These are phyloP conservation scores for Trypanosoma mega DNA, from an alignment of 208 protist species.

Conservation along the genomic window DNA sequence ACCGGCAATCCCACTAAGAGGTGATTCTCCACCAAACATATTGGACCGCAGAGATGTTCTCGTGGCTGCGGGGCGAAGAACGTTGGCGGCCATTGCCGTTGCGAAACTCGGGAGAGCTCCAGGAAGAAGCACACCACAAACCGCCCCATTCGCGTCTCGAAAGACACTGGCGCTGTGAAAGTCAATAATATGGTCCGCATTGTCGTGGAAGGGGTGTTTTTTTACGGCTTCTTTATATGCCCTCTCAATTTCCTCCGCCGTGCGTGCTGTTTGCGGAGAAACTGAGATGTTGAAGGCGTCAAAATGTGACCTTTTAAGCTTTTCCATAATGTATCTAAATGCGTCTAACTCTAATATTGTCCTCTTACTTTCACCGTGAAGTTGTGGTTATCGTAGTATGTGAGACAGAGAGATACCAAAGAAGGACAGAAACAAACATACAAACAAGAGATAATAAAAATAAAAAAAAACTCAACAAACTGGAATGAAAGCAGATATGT, in stretches of 20 bases:
- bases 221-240: conserved; percentile 63
- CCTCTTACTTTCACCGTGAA: conserved; percentile 20
- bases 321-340: neutral
- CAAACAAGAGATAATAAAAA: conserved; percentile 13
- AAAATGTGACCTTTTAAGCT: conserved; percentile 3
- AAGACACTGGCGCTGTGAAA: conserved; percentile 62
- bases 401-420: conserved; percentile 9
- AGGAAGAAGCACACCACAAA: conserved; percentile 69
- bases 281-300: neutral
- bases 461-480: conserved; percentile 9
- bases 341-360: neutral
- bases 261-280: neutral
- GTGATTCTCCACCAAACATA: conserved; percentile 80
- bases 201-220: conserved; percentile 85
- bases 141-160: conserved; percentile 59
- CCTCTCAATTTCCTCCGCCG: conserved; percentile 41
- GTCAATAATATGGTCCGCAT: conserved; percentile 61
- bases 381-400: too few species aligned
- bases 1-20: conserved; percentile 87
- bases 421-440: conserved; percentile 18
- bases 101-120: conserved; percentile 65
- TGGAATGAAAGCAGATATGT: too few species aligned
- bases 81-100: conserved; percentile 51
- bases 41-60: conserved; percentile 61
- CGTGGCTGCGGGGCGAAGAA: conserved; percentile 68